A percentile compares a stretch with the other conserved stretches of the same genome.
phyloP scores from a whole-genome alignment of 2,329 filamentous ascomycete species.

The Aaosphaeria arxii region DNA sequence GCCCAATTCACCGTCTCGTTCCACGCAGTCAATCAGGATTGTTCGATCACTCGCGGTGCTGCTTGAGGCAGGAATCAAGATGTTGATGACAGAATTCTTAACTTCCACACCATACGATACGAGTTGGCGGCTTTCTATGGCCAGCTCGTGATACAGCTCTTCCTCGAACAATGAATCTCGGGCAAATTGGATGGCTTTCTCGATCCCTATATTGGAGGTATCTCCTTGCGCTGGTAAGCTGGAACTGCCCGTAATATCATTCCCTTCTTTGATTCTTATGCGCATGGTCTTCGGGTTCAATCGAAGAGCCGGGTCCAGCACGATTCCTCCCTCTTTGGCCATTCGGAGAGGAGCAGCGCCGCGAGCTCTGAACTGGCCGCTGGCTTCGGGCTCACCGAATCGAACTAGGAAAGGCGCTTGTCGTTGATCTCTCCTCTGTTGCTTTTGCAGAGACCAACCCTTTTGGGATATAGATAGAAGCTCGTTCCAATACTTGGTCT shows the following conservation, averaged over 20 bases:
- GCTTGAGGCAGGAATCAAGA: constrained; percentile 20
- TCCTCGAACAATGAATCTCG: constrained; percentile 77
- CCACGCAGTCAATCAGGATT: constrained; percentile 66
- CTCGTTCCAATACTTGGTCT: constrained; percentile 87
- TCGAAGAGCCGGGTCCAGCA: constrained; percentile 65
- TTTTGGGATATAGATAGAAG: constrained; percentile 76
- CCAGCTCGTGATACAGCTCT: constrained; percentile 88
- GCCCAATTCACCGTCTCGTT: constrained; percentile 44
- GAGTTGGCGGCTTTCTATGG: constrained; percentile 73
- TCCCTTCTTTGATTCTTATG: constrained; percentile 62
- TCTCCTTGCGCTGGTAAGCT: constrained; percentile 28
- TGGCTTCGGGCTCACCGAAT: constrained; percentile 81
- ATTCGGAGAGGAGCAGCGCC: constrained; percentile 80
- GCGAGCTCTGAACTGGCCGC: constrained; percentile 59
- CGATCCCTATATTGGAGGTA: constrained; percentile 54
- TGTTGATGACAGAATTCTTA: constrained; percentile 45
- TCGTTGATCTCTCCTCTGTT: constrained; percentile 44
- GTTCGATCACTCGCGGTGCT: constrained; percentile 49
- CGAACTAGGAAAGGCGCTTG: constrained; percentile 79
- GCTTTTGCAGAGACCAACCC: constrained; percentile 70
- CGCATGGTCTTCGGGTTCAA: constrained; percentile 60
- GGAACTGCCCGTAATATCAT: constrained; percentile 57
- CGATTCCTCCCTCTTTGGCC: constrained; percentile 69
- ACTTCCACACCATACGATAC: constrained; percentile 68
- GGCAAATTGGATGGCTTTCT: constrained; percentile 69